phyloP scores from a whole-genome alignment of 306 rosid species.

The Medicago ruthenica region DNA sequence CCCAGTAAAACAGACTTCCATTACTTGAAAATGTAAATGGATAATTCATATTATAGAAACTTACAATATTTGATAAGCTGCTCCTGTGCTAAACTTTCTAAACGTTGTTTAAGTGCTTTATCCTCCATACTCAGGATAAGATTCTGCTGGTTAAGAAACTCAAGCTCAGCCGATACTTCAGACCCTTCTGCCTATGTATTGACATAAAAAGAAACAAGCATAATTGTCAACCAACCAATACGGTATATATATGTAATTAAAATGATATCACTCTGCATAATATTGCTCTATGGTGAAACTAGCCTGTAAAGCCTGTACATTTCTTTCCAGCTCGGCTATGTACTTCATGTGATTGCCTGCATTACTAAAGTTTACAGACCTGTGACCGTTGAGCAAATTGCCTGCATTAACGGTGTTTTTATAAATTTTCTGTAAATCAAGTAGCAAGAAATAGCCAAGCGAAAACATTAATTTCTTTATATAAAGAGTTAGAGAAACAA shows the following conservation, averaged over 20 bases:
- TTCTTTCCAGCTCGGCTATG: conserved; percentile 98
- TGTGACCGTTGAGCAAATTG: too few relatives aligned
- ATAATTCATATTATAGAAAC: conserved; percentile 44
- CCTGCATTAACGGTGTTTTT: conserved; percentile 43
- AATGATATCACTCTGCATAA: conserved; percentile 16
- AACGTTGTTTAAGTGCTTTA: conserved; percentile 95
- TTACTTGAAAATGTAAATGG: conserved; percentile 25
- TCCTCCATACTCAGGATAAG: conserved; percentile 95
- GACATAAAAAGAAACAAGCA: conserved; percentile 39
- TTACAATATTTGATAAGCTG: conserved; percentile 93
- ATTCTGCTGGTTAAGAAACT: conserved; percentile 93
- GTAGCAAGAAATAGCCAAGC: not conserved
- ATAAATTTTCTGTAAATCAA: conserved; percentile 4
- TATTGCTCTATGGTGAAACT: conserved; percentile 47
- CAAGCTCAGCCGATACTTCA: conserved; percentile 92
- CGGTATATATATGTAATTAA: conserved; percentile 25
- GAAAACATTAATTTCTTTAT: conserved; percentile 2
- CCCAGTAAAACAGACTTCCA: not conserved
- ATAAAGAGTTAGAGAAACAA: conserved; percentile 6
- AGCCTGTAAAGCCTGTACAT: conserved; percentile 94
- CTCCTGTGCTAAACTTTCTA: conserved; percentile 93
- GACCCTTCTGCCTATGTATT: conserved; percentile 85
- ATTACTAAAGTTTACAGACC: too few relatives aligned
- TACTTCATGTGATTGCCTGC: too few relatives aligned
- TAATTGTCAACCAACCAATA: conserved; percentile 38